Evolutionary conservation across 805 yeast species (phyloP).

Genomic region (Trichomonascus vanleenenianus): DNA sequence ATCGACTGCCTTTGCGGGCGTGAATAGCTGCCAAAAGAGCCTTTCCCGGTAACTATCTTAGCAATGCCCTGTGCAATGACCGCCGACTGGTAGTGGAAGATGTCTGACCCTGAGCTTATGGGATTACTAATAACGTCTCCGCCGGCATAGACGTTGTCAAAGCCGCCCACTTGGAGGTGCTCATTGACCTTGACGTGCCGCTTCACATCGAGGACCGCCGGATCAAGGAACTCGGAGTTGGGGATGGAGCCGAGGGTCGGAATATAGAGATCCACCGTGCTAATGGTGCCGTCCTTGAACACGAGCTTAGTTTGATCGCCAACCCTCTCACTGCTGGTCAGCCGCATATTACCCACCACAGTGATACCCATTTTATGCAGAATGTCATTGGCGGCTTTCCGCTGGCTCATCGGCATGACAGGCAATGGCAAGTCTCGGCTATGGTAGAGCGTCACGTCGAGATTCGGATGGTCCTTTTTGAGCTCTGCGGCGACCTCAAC

Average conservation of each 20-base stretch:
- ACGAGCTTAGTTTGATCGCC: slow-evolving; percentile 7
- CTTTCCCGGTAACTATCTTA: background rate
- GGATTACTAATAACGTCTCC: slow-evolving; percentile 16
- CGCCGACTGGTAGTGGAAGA: slow-evolving; percentile 7
- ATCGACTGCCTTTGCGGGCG: slow-evolving; percentile 1
- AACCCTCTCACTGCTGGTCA: background rate
- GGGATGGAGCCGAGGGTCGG: slow-evolving; percentile 14
- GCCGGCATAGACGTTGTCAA: slow-evolving; percentile 10
- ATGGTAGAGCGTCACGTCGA: slow-evolving; percentile 27
- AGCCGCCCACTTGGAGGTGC: slow-evolving; percentile 12
- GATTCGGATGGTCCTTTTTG: slow-evolving; percentile 32
- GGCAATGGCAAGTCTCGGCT: slow-evolving; percentile 14
- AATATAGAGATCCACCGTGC: slow-evolving; percentile 13
- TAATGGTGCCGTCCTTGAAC: slow-evolving; percentile 10
- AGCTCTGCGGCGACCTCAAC: slow-evolving; percentile 45
- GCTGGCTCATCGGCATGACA: slow-evolving; percentile 6
- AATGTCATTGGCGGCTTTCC: slow-evolving; percentile 11
- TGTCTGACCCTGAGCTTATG: slow-evolving; percentile 9
- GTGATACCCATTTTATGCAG: slow-evolving; percentile 17
- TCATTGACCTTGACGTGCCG: slow-evolving; percentile 14
- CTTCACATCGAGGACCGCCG: slow-evolving; percentile 7
- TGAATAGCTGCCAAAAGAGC: background rate
- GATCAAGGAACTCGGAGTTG: slow-evolving; percentile 13
- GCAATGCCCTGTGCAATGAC: background rate
- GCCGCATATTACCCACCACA: slow-evolving; percentile 9